Conservation (phyloP, 208 protist species). For the Leishmania aethiopica region DNA sequence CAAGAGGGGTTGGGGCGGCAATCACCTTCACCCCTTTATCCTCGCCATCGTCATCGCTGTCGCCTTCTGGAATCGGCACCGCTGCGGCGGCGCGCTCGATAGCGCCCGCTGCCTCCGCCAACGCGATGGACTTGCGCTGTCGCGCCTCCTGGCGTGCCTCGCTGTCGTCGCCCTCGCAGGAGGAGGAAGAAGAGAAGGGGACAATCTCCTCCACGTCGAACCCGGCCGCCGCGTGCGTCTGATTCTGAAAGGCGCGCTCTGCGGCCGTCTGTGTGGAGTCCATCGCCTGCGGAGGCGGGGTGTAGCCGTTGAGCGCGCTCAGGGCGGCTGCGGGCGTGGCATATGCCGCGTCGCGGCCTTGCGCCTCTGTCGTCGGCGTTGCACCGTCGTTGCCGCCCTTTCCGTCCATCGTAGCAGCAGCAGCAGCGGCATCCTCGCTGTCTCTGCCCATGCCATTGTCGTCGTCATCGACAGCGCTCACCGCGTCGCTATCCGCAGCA, state of each 20-base stretch:
- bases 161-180: constrained; percentile 12
- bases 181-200: constrained; percentile 26
- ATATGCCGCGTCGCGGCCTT: neutral
- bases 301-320: neutral
- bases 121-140: constrained; percentile 19
- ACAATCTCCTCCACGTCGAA: constrained; percentile 35
- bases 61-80: constrained; percentile 20
- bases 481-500: neutral
- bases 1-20: neutral
- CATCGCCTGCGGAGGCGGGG: constrained; percentile 1
- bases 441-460: neutral
- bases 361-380: neutral
- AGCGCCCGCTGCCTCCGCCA: constrained; percentile 4
- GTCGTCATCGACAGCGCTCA: neutral
- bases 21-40: neutral
- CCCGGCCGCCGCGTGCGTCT: constrained; percentile 37
- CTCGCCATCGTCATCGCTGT: constrained; percentile 15
- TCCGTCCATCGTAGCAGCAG: neutral
- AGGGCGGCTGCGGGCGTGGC: neutral
- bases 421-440: constrained; percentile 5
- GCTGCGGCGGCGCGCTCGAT: constrained; percentile 26
- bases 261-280: constrained; percentile 16
- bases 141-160: constrained; percentile 6
- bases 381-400: neutral
- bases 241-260: constrained; percentile 25